Percentiles rank a stretch among this genome's conserved stretches.
Conservation (phyloP, 139 green algal species). For the Coelastrella sp. region DNA sequence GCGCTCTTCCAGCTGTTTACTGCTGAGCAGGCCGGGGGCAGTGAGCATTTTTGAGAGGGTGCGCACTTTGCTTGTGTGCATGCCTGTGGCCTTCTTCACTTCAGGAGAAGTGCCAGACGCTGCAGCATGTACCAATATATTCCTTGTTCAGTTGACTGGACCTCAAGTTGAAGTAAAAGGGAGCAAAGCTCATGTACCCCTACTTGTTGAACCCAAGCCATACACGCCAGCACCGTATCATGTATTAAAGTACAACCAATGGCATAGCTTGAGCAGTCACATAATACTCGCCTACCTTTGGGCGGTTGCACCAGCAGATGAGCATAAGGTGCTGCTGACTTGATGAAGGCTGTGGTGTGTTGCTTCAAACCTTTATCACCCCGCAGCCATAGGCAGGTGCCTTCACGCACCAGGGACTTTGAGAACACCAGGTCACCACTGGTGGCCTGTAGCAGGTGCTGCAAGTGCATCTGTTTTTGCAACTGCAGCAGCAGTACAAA, state of each 20-base stretch:
- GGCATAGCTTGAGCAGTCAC: too few species aligned
- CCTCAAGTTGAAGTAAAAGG: too few species aligned
- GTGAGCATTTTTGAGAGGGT: neutral
- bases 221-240: too few species aligned
- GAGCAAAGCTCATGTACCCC: neutral
- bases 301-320: neutral
- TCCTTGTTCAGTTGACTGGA: too few species aligned
- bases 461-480: neutral
- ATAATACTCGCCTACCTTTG: neutral
- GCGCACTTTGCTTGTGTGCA: conserved; percentile 42
- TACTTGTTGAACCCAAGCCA: neutral
- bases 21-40: neutral
- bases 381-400: neutral
- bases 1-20: neutral
- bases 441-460: neutral
- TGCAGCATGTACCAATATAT: neutral
- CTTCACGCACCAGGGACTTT: conserved; percentile 4
- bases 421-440: conserved; percentile 48
- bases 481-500: neutral
- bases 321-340: neutral
- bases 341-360: neutral
- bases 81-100: conserved; percentile 42
- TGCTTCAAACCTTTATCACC: neutral
- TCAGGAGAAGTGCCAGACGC: neutral
- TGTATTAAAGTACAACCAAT: too few species aligned